Base-by-base conservation (phyloP, 75 land plant genomes). In the Azolla pinnata region DNA sequence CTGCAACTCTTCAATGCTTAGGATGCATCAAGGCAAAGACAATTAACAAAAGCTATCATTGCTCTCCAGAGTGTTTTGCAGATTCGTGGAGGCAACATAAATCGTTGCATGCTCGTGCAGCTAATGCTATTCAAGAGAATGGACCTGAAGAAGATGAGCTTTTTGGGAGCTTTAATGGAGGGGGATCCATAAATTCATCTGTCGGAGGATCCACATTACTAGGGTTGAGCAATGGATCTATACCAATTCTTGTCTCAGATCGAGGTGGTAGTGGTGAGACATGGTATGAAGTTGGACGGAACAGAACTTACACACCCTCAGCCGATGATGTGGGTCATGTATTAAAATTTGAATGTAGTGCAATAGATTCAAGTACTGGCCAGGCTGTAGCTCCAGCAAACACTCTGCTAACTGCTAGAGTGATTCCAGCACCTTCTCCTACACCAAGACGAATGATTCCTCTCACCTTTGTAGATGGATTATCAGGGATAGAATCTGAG, bases 281-380 rank as follows among this genome's bases (percentile, higher is more conserved):
- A 21, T 81, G 84, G 92, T 82, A 79, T 60, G 84, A 83, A 72
- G 84, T 87, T 21, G 84, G 87, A 5, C 68, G 65, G 17, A 71
- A 66, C 31, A 87, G 80, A 68, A 83, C 82, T 18, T 83, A 87
- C 57, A 81, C 87, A 17, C 92, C 87, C 10, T 71, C 82, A 4
- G 75, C 62, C 52, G 87, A 87, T 59, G 92, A 83, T 67, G 72
- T 83, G 49, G 92, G 92, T 4, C 80, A 83, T 69, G 73, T 71
- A 23, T 71, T 87, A 52, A 87, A 83, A 72, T 75, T 87, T 67
- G 92, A 87, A 50, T 87, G 92, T 72, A 77, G 66, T 25, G 80
- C 72, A 10, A 68, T 81, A 19, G 81, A 83, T 66, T 55, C 44
- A 42, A 62, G 52, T n/a, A 59, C 67, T 9, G 75, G 75, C 19